Evolutionary conservation across 1,284 basidiomycete genomes (phyloP), one percentile per base, ranked within the genome.

Genomic region (Fereydounia khargensis): DNA sequence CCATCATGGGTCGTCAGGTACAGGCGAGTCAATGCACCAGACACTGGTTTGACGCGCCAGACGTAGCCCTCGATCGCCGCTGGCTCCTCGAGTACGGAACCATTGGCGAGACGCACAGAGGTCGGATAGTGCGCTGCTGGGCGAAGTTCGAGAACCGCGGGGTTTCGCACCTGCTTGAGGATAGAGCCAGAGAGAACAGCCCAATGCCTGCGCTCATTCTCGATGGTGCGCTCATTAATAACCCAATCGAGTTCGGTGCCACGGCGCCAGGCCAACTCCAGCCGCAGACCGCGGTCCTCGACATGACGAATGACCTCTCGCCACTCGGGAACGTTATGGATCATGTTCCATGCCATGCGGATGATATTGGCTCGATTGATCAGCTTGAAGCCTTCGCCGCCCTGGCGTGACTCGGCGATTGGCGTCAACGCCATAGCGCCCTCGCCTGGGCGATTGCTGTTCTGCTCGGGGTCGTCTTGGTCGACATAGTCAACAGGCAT

Each of bases 161-260:
- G 50, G 13, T 52, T 43, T 18, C 44, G 46, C 36, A 42, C 54
- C 20, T 45, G 43, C 58, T 81, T 80, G 48, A 89, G 78, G 18
- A 86, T 82, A 24, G 88, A 65, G 17, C 88, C 89, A 61, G 81
- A 86, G 10, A 91, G 74, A 1, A 88, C 83, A 2, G 81, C 81
- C 86, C 86, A 89, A 30, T 81, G 79, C 31, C 88, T 81, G n/a
- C 76, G 66, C 39, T 81, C 76, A 11, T 83, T 86, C 18, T 82
- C 79, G 1, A 86, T 79, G 62, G 88, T 86, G 14, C 79, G 74
- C 20, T 84, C 81, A 35, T 86, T 79, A 82, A 84, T 85, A 28
- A 89, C 80, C 89, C 89, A 91, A 70, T 91, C 88, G 35, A 90
- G 73, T 55, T 82, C 82, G 1, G 82, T 82, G 34, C 82, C 84